Percentiles rank a stretch among this genome's conserved stretches.
Evolutionary conservation across 2,329 filamentous ascomycete genomes (phyloP).

Genomic region (Aurifilum marmelostoma): DNA sequence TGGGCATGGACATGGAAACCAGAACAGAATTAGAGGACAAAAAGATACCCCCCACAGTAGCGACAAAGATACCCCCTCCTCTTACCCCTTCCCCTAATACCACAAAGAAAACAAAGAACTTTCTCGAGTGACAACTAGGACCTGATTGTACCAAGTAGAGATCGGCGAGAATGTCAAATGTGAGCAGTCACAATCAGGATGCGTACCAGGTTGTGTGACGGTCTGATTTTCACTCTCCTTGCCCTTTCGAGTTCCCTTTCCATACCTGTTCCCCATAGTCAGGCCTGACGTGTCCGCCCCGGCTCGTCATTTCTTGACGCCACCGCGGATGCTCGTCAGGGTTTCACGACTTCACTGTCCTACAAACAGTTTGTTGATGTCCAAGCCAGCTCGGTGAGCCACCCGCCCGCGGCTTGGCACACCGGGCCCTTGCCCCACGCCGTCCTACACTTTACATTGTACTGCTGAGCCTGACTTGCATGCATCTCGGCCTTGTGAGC

Average conservation of each 20-base stretch:
- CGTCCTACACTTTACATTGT: background rate
- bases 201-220: background rate
- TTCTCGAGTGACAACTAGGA: background rate
- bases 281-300: background rate
- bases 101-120: background rate
- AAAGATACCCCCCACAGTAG: conserved; percentile 7
- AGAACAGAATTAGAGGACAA: background rate
- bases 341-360: background rate
- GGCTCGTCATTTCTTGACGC: background rate
- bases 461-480: background rate
- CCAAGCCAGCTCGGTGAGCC: conserved; percentile 2
- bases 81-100: background rate
- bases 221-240: background rate
- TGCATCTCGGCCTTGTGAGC: background rate
- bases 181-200: background rate
- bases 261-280: background rate
- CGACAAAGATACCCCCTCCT: background rate
- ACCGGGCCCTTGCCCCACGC: background rate
- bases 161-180: background rate
- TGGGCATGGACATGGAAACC: background rate
- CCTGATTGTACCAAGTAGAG: background rate
- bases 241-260: background rate
- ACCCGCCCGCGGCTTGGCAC: background rate
- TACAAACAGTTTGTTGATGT: background rate
- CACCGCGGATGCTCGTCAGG: background rate